phyloP scores from a whole-genome alignment of 1,284 basidiomycete species.

The Kalmanozyma brasiliensis region DNA sequence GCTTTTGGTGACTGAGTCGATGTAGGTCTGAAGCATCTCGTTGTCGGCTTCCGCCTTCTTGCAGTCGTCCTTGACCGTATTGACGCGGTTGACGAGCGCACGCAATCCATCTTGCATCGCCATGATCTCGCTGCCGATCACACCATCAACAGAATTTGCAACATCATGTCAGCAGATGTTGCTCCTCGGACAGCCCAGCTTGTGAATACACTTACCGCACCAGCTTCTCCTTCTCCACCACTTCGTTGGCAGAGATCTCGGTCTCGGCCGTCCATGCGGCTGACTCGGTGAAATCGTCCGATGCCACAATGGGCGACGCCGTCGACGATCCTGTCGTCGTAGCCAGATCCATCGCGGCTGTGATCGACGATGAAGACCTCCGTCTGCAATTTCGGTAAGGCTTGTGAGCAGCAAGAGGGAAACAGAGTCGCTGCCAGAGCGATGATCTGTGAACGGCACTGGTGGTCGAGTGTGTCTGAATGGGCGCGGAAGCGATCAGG shows the following conservation, averaged over 20 bases:
- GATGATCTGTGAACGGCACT: neutral
- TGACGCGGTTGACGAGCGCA: constrained; percentile 57
- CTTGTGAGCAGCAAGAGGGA: no score
- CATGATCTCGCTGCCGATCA: constrained; percentile 51
- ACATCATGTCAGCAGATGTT: no score
- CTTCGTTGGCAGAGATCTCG: constrained; percentile 64
- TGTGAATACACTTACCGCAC: constrained; percentile 48
- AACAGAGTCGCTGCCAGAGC: no score
- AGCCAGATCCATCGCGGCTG: constrained; percentile 16
- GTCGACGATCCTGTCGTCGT: constrained; percentile 15
- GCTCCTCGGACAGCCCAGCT: no score
- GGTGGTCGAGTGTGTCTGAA: neutral
- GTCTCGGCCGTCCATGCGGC: constrained; percentile 59
- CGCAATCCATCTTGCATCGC: constrained; percentile 60
- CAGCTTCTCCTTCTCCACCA: constrained; percentile 65
- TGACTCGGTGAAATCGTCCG: constrained; percentile 47
- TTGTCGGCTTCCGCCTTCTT: constrained; percentile 65
- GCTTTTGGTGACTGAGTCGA: constrained; percentile 67
- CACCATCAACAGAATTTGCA: neutral
- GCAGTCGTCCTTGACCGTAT: constrained; percentile 62
- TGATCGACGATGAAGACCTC: no score
- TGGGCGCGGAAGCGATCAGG: no score
- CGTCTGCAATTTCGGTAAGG: no score
- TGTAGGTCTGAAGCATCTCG: constrained; percentile 66
- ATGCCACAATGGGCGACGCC: constrained; percentile 34